phyloP scores from a whole-genome alignment of 768 basidiomycete species.

The Boletus tylopilopsis region DNA sequence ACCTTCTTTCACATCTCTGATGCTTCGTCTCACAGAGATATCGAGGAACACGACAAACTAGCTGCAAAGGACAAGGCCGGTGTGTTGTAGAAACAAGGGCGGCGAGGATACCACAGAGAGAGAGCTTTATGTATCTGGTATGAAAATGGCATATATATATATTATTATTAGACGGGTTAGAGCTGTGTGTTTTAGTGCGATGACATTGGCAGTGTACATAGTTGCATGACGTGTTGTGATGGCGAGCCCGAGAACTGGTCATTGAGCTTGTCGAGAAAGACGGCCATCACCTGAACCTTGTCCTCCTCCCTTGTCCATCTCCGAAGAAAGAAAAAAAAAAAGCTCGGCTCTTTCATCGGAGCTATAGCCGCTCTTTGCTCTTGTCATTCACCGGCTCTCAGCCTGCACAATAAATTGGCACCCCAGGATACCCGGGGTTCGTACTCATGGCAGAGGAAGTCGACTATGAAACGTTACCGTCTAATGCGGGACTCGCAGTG shows the following conservation, averaged over 20 bases:
- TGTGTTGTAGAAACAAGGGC: background rate
- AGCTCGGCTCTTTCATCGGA: conserved; percentile 4
- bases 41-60: conserved; percentile 70
- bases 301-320: background rate
- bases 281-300: background rate
- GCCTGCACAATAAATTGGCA: conserved; percentile 2
- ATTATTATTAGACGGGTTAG: background rate
- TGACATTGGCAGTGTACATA: background rate
- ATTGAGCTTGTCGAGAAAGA: background rate
- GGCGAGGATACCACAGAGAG: background rate
- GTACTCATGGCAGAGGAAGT: conserved; percentile 40
- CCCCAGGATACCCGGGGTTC: conserved; percentile 5
- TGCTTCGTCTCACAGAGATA: conserved; percentile 46
- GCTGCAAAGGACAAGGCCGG: conserved; percentile 42
- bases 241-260: background rate
- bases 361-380: background rate
- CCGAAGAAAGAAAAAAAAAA: too few species aligned
- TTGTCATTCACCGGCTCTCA: background rate
- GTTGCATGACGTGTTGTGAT: background rate
- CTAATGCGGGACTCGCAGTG: conserved; percentile 77
- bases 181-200: background rate
- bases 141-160: background rate
- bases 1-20: background rate
- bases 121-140: background rate
- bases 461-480: conserved; percentile 66